phyloP scores from a whole-genome alignment of 1,284 basidiomycete species.

The Grifola frondosa region DNA sequence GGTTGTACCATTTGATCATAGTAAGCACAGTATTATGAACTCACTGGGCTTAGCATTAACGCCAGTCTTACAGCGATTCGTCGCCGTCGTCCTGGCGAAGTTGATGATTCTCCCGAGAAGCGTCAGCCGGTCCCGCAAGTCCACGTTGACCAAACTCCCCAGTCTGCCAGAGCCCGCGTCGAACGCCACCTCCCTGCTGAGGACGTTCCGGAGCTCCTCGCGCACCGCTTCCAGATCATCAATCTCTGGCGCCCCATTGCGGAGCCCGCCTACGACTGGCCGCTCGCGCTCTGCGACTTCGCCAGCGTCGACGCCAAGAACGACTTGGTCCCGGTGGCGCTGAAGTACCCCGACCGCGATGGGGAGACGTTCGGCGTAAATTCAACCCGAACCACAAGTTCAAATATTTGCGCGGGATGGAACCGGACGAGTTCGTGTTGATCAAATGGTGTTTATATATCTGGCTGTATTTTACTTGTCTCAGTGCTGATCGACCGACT shows the following conservation, averaged over 20 bases:
- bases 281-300: constrained; percentile 64
- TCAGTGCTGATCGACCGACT: neutral
- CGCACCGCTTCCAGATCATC: constrained; percentile 62
- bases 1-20: constrained; percentile 64
- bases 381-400: constrained; percentile 56
- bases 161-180: constrained; percentile 48
- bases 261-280: constrained; percentile 54
- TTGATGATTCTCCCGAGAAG: constrained; percentile 40
- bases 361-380: constrained; percentile 59
- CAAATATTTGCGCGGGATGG: constrained; percentile 65
- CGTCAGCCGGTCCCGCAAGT: constrained; percentile 50
- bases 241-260: constrained; percentile 72
- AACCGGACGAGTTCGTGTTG: constrained; percentile 60
- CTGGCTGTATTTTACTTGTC: neutral
- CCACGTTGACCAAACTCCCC: constrained; percentile 56
- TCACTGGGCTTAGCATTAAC: neutral
- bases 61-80: constrained; percentile 42
- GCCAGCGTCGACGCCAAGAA: constrained; percentile 47
- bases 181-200: constrained; percentile 49
- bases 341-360: constrained; percentile 52
- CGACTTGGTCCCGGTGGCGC: constrained; percentile 50
- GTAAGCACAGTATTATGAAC: constrained; percentile 36
- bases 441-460: constrained; percentile 60
- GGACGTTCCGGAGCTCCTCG: constrained; percentile 45
- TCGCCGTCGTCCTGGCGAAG: constrained; percentile 39